A percentile compares a stretch with the other conserved stretches of the same genome.
phyloP scores from a whole-genome alignment of 2,329 filamentous ascomycete genomes.

The Nigrospora osmanthi region DNA sequence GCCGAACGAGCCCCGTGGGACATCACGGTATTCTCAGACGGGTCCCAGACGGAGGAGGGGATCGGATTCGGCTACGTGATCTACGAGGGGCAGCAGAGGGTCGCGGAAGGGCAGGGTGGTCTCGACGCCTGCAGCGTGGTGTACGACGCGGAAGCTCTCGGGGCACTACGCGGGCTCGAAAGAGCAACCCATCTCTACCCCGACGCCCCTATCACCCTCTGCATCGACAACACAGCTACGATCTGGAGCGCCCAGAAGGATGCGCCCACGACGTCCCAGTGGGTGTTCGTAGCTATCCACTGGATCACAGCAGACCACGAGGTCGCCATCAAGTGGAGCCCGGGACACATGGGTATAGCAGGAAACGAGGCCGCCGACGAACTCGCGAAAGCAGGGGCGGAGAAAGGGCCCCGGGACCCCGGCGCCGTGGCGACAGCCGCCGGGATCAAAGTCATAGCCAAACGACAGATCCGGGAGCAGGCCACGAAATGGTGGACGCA shows the following conservation, averaged over 20 bases:
- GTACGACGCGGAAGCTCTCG: background rate
- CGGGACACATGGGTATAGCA: background rate
- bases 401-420: background rate
- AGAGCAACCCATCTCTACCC: background rate
- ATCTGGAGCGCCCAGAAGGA: background rate
- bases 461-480: too few relatives aligned
- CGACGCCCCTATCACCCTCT: background rate
- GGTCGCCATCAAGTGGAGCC: background rate
- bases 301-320: background rate
- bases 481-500: too few relatives aligned
- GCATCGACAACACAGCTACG: background rate
- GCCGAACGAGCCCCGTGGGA: background rate
- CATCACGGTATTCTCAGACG: background rate
- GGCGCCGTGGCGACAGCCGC: background rate
- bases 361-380: background rate
- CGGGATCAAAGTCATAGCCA: background rate
- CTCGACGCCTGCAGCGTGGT: background rate
- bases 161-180: background rate
- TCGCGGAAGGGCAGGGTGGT: background rate
- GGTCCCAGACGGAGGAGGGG: background rate
- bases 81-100: background rate
- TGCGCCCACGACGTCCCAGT: background rate
- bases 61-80: background rate
- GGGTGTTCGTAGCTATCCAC: background rate
- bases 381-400: background rate